phyloP scores from a whole-genome alignment of 208 protist species.

The Tritrichomonas foetus region DNA sequence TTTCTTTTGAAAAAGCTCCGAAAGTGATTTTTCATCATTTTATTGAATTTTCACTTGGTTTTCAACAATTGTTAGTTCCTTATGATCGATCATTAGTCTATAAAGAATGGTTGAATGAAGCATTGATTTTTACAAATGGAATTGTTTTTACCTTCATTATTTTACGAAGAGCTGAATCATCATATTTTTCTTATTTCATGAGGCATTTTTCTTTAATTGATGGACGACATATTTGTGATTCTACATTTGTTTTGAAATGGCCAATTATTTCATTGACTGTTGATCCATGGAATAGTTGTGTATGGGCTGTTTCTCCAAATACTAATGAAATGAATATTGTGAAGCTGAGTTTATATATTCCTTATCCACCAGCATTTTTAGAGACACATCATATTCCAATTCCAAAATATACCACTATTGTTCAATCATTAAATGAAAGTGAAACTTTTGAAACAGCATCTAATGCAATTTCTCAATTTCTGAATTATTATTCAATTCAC shows the following conservation, averaged over 20 bases:
- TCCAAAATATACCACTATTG: too few relatives aligned
- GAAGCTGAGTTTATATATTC: too few relatives aligned
- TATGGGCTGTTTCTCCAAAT: too few relatives aligned
- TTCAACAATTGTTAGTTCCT: neutral
- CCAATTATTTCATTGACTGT: neutral
- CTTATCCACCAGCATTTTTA: too few relatives aligned
- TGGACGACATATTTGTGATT: conserved; percentile 29
- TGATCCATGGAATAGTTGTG: neutral
- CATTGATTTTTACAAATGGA: neutral
- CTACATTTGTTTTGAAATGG: neutral
- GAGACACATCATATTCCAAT: too few relatives aligned
- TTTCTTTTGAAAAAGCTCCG: neutral
- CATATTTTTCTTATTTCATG: neutral
- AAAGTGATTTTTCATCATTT: neutral
- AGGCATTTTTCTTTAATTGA: conserved; percentile 18
- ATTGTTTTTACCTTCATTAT: neutral
- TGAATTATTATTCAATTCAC: too few relatives aligned
- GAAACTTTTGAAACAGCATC: too few relatives aligned
- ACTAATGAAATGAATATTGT: too few relatives aligned
- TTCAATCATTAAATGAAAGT: too few relatives aligned
- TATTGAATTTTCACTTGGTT: neutral
- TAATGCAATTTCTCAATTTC: too few relatives aligned
- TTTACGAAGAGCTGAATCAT: neutral
- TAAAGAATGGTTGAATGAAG: neutral
- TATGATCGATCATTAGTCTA: neutral